phyloP scores from a whole-genome alignment of 2,329 filamentous ascomycete species.

The Exophiala oligosperma region DNA sequence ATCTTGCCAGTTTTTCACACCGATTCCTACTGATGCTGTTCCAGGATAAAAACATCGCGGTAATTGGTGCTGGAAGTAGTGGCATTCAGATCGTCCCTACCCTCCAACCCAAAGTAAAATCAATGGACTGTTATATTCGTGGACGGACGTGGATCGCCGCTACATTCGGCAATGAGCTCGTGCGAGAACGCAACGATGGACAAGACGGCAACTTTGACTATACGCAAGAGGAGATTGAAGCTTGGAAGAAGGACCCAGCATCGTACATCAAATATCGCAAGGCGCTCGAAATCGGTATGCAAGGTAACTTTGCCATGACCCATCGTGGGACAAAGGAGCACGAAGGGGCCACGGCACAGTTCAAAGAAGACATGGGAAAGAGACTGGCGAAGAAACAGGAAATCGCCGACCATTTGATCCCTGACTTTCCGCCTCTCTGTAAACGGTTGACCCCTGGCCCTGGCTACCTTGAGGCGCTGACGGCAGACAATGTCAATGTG shows the following conservation, averaged over 20 bases:
- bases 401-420: constrained; percentile 39
- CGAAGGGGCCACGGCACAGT: constrained; percentile 12
- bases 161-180: constrained; percentile 27
- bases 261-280: constrained; percentile 36
- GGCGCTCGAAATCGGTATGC: constrained; percentile 34
- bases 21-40: neutral
- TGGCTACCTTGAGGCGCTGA: constrained; percentile 37
- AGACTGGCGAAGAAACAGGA: constrained; percentile 35
- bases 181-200: constrained; percentile 26
- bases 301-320: constrained; percentile 27
- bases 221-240: constrained; percentile 29
- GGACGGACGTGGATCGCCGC: constrained; percentile 33
- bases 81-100: constrained; percentile 34
- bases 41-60: constrained; percentile 29
- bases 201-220: constrained; percentile 33
- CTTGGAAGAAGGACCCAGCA: constrained; percentile 25
- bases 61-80: constrained; percentile 32
- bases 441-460: constrained; percentile 48
- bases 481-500: constrained; percentile 29
- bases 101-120: constrained; percentile 28
- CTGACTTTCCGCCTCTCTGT: constrained; percentile 43
- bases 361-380: constrained; percentile 25
- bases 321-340: constrained; percentile 26
- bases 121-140: constrained; percentile 33
- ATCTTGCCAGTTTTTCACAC: too few species aligned